Conservation (phyloP, 2,329 filamentous ascomycete species). For the Atkinsonella texensis region DNA sequence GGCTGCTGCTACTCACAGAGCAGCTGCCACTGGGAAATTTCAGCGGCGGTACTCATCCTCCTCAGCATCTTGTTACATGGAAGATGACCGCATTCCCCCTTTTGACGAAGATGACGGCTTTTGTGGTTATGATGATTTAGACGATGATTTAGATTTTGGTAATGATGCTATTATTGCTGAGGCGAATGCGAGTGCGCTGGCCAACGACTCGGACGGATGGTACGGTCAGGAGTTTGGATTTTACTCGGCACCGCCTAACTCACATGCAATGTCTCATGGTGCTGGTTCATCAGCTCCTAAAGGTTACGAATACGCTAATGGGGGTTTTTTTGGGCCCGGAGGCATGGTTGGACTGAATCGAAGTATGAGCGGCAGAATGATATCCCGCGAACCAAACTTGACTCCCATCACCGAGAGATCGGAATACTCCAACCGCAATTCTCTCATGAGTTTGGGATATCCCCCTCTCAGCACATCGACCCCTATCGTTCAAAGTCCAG, state of each 20-base stretch:
- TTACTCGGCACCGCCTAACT: slow-evolving; percentile 52
- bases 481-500: slow-evolving; percentile 49
- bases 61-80: slow-evolving; percentile 9
- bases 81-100: slow-evolving; percentile 3
- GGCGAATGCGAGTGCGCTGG: slow-evolving; percentile 85
- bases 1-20: slow-evolving; percentile 67
- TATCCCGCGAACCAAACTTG: slow-evolving; percentile 76
- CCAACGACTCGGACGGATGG: slow-evolving; percentile 84
- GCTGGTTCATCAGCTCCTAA: slow-evolving; percentile 21
- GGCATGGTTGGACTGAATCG: slow-evolving; percentile 45
- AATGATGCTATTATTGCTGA: slow-evolving; percentile 90
- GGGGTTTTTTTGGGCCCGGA: slow-evolving; percentile 78
- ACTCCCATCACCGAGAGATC: slow-evolving; percentile 94
- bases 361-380: slow-evolving; percentile 59
- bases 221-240: slow-evolving; percentile 97
- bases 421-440: slow-evolving; percentile 92
- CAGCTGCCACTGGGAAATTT: slow-evolving; percentile 66
- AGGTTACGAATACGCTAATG: slow-evolving; percentile 54
- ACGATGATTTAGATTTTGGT: slow-evolving; percentile 57
- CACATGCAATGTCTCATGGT: slow-evolving; percentile 32
- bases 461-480: slow-evolving; percentile 29
- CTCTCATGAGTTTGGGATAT: slow-evolving; percentile 59
- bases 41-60: slow-evolving; percentile 40
- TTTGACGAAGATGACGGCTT: slow-evolving; percentile 10
- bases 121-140: slow-evolving; percentile 45